Conservation (phyloP, 108 stramenopile genomes). For the Nitzschia sp. region DNA sequence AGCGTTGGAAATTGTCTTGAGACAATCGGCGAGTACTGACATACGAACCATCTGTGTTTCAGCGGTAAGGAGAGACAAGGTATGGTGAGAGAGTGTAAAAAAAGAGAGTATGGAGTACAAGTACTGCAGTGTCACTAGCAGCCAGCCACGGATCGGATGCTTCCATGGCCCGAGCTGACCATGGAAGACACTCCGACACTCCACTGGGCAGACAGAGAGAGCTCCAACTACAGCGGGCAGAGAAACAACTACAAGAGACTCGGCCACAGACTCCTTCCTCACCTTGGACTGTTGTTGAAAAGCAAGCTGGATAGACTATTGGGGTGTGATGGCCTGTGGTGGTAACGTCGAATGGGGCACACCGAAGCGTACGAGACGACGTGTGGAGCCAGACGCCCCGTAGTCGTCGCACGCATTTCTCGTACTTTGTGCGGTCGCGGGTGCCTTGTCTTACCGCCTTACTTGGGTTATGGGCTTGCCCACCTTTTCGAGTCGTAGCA, state of each 20-base stretch:
- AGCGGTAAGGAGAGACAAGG: not conserved
- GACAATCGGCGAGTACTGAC: conserved; percentile 98
- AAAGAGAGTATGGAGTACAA: conserved; percentile 22
- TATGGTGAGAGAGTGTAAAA: conserved; percentile 11
- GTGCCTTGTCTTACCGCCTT: conserved; percentile 25
- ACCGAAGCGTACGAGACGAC: not conserved
- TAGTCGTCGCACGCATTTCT: conserved; percentile 8
- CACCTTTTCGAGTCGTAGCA: not conserved
- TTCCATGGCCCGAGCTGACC: not conserved
- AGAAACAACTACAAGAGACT: not conserved
- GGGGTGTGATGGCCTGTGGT: no score
- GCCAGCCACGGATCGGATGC: not conserved
- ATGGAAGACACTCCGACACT: no score
- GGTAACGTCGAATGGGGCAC: no score
- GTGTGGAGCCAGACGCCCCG: not conserved
- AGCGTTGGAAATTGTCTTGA: conserved; percentile 99
- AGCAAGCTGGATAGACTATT: no score
- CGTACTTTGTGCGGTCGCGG: conserved; percentile 20
- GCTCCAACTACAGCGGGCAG: not conserved
- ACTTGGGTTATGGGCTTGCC: conserved; percentile 31
- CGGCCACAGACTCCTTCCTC: no score
- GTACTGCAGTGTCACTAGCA: no score
- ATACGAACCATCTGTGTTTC: conserved; percentile 95
- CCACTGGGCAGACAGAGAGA: not conserved
- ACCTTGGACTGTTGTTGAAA: no score